Conservation (phyloP, 768 basidiomycete genomes). For the Pisolithus microcarpus region DNA sequence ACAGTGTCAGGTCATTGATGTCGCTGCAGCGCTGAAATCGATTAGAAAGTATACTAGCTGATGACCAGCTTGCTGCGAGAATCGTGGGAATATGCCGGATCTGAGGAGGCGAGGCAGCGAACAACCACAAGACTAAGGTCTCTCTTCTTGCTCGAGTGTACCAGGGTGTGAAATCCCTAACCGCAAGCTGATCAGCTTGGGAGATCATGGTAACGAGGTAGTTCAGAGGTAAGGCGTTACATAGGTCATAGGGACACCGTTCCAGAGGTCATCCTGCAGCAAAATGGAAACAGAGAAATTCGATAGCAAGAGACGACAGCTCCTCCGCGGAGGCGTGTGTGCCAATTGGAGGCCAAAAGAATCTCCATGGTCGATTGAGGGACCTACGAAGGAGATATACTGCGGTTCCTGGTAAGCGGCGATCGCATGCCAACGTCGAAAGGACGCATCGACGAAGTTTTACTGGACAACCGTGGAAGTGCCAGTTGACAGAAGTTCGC, state of each 20-base stretch:
- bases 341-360: no score
- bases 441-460: no score
- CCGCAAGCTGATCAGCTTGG: neutral
- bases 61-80: conserved; percentile 18
- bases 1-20: conserved; percentile 20
- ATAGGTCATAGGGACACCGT: neutral
- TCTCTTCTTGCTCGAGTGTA: conserved; percentile 12
- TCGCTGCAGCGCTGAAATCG: conserved; percentile 23
- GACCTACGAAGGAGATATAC: no score
- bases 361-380: no score
- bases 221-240: neutral
- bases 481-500: no score
- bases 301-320: no score
- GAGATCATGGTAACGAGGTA: neutral
- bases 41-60: conserved; percentile 20
- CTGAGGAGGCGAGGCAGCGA: conserved; percentile 17
- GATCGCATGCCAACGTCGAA: no score
- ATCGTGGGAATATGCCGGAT: conserved; percentile 13
- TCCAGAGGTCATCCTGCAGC: no score
- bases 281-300: no score
- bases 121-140: conserved; percentile 20
- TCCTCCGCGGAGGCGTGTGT: no score
- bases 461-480: no score
- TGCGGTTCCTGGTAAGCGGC: no score
- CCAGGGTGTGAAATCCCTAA: conserved; percentile 19